phyloP scores from a whole-genome alignment of 768 basidiomycete genomes.

The Dioszegia crocea region DNA sequence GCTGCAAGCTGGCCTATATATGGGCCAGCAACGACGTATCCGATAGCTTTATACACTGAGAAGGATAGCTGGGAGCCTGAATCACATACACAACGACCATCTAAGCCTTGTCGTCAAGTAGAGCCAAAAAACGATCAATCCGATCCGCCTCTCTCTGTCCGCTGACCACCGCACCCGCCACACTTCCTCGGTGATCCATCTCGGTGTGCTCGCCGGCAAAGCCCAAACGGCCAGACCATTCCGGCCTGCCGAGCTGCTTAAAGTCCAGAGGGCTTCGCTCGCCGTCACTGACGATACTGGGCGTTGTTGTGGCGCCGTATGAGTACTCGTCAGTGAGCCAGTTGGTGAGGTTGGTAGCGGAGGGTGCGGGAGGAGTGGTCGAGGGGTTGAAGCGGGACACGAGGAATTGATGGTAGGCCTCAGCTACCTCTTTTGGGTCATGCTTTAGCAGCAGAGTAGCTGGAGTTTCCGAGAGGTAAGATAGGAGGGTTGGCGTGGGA shows the following conservation, averaged over 20 bases:
- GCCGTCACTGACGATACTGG: constrained; percentile 29
- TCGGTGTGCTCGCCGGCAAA: constrained; percentile 54
- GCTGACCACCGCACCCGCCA: constrained; percentile 50
- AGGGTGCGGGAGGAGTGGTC: constrained; percentile 16
- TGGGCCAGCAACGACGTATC: not conserved
- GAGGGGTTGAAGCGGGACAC: constrained; percentile 25
- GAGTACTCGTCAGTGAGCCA: constrained; percentile 50
- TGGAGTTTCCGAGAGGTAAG: constrained; percentile 45
- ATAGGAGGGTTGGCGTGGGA: constrained; percentile 36
- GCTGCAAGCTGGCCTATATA: not conserved
- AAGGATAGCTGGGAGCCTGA: no score
- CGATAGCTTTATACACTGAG: no score
- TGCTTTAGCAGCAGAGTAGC: constrained; percentile 29
- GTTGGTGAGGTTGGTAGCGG: constrained; percentile 33
- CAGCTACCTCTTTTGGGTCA: constrained; percentile 22
- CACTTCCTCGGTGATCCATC: constrained; percentile 50
- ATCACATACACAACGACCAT: no score
- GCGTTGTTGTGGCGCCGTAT: constrained; percentile 50
- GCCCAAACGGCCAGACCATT: constrained; percentile 48
- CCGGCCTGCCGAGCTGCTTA: constrained; percentile 45
- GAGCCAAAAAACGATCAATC: constrained; percentile 40
- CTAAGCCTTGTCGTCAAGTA: constrained; percentile 8
- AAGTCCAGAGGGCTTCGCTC: constrained; percentile 50
- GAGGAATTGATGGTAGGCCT: constrained; percentile 38
- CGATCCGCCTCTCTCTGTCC: constrained; percentile 50